phyloP scores from a whole-genome alignment of 2,329 filamentous ascomycete genomes.

The Atkinsonella texensis region DNA sequence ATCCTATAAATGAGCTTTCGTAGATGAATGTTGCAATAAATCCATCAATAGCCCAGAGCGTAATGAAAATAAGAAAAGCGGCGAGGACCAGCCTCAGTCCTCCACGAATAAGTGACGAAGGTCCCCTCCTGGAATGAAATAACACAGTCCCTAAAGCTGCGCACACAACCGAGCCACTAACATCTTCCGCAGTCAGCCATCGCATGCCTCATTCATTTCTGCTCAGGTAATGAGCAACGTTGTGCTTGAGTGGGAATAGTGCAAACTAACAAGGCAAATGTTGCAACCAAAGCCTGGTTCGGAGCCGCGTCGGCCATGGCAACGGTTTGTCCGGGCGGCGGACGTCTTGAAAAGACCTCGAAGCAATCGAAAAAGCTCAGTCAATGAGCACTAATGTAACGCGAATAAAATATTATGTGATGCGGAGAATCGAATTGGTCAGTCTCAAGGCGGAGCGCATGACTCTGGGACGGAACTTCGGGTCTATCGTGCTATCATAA shows the following conservation, averaged over 20 bases:
- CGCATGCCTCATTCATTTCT: background rate
- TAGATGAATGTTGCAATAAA: slow-evolving; percentile 39
- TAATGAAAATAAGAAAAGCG: slow-evolving; percentile 37
- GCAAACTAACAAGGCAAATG: slow-evolving; percentile 41
- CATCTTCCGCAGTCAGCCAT: background rate
- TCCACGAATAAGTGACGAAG: slow-evolving; percentile 38
- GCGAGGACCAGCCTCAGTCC: slow-evolving; percentile 53
- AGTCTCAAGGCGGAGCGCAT: background rate
- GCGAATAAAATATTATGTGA: background rate
- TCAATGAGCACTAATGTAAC: slow-evolving; percentile 30
- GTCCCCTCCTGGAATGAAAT: slow-evolving; percentile 35
- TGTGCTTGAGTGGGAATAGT: background rate
- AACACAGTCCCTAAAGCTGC: slow-evolving; percentile 35
- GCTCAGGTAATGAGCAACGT: background rate
- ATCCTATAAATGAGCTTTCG: slow-evolving; percentile 28
- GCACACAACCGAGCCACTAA: slow-evolving; percentile 39
- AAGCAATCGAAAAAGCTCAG: slow-evolving; percentile 27
- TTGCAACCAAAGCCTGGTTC: slow-evolving; percentile 37
- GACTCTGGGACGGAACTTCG: background rate
- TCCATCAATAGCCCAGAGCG: slow-evolving; percentile 40
- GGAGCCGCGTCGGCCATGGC: slow-evolving; percentile 33
- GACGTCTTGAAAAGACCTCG: slow-evolving; percentile 16
- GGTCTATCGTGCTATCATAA: background rate
- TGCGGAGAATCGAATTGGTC: background rate
- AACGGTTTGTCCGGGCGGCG: slow-evolving; percentile 11